These are phyloP conservation scores for Alnus rubra DNA, from an alignment of 306 rosid species.

Conservation along the genomic window DNA sequence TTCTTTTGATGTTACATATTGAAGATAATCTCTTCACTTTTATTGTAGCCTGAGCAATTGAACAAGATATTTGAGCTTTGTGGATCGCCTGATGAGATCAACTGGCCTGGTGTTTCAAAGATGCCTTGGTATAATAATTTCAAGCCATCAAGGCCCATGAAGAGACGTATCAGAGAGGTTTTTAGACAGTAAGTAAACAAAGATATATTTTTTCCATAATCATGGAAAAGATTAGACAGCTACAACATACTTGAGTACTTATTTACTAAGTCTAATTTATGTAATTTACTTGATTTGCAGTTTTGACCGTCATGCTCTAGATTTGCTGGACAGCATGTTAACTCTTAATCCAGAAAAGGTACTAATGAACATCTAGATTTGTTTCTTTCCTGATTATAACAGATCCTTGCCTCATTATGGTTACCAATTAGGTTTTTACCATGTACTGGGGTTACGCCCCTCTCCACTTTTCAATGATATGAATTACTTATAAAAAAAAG, in stretches of 20 bases:
- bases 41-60: constrained; percentile 65
- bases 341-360: constrained; percentile 75
- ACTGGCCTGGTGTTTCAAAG: constrained; percentile 74
- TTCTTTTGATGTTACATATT: constrained; percentile 10
- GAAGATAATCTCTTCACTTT: constrained; percentile 10
- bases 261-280: constrained; percentile 1
- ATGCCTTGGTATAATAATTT: constrained; percentile 60
- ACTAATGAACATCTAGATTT: neutral
- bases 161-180: constrained; percentile 64
- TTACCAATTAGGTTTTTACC: neutral
- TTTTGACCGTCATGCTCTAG: constrained; percentile 67
- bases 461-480: neutral
- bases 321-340: constrained; percentile 65
- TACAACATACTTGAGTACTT: constrained; percentile 7
- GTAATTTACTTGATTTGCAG: constrained; percentile 31
- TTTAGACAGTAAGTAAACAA: constrained; percentile 53
- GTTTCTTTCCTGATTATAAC: constrained; percentile 1
- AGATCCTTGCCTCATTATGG: constrained; percentile 16
- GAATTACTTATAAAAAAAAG: no score
- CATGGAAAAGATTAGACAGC: neutral
- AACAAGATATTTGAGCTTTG: constrained; percentile 74
- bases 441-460: neutral
- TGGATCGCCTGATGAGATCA: constrained; percentile 71
- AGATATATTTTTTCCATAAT: neutral
- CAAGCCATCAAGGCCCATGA: constrained; percentile 66